These are phyloP conservation scores for Mycena polygramma DNA, from an alignment of 768 basidiomycete genomes.

Conservation along the genomic window DNA sequence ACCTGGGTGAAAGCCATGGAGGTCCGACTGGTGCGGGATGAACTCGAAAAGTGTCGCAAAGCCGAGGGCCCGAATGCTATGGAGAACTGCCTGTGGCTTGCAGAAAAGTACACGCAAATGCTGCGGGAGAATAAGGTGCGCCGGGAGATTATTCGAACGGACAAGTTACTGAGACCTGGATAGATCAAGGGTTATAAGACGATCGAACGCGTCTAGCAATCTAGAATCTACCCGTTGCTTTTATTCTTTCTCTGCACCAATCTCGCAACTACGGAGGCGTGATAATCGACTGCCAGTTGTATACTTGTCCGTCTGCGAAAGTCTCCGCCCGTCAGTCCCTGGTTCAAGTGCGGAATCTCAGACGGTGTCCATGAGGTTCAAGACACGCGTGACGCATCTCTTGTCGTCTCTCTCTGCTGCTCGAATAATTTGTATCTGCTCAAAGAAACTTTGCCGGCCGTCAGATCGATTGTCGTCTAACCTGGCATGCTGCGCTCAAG, in stretches of 20 bases:
- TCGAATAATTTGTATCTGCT: too few species aligned
- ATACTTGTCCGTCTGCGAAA: neutral
- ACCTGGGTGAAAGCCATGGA: conserved; percentile 98
- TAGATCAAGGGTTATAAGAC: conserved; percentile 85
- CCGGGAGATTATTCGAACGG: conserved; percentile 27
- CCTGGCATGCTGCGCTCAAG: neutral
- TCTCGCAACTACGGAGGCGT: neutral
- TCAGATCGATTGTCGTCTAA: neutral
- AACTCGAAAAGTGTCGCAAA: conserved; percentile 90
- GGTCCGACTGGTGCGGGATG: conserved; percentile 86
- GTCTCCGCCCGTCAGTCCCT: too few species aligned
- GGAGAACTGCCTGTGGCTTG: conserved; percentile 88
- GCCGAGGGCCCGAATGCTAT: conserved; percentile 93
- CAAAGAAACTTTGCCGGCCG: too few species aligned
- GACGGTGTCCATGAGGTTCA: too few species aligned
- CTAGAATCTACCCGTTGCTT: conserved; percentile 1
- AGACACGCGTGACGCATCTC: too few species aligned
- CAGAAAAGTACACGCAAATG: conserved; percentile 86
- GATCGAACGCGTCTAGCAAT: conserved; percentile 30
- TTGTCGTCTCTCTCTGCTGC: too few species aligned
- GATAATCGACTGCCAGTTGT: neutral
- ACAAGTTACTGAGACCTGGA: neutral
- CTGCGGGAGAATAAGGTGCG: conserved; percentile 85
- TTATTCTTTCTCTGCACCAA: neutral
- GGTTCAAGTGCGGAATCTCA: too few species aligned